Conservation (phyloP, 164 flowering plant species). For the Piper longum region DNA sequence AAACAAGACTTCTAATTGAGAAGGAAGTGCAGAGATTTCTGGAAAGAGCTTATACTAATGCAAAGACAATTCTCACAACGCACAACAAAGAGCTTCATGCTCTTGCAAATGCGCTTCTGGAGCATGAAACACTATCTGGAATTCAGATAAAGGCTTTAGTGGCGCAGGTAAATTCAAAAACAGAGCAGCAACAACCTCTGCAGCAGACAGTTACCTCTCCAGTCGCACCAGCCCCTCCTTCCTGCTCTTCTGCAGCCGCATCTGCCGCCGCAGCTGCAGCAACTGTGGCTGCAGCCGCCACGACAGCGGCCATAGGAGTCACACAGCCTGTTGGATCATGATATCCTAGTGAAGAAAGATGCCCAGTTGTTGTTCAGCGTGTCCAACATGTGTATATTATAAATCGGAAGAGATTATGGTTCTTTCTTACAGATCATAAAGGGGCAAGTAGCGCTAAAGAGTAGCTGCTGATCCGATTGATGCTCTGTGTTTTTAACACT, state of each 20-base stretch:
- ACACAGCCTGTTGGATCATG: conserved; percentile 69
- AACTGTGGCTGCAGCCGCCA: conserved; percentile 41
- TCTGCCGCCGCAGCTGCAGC: conserved; percentile 66
- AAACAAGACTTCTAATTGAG: conserved; percentile 77
- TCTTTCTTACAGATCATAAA: not conserved
- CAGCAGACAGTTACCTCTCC: conserved; percentile 26
- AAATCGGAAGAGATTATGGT: not conserved
- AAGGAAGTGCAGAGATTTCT: conserved; percentile 51
- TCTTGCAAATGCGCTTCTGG: conserved; percentile 81
- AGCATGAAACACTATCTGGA: conserved; percentile 78
- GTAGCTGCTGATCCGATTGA: not conserved
- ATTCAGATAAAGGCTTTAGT: conserved; percentile 65
- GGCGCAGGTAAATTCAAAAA: conserved; percentile 39
- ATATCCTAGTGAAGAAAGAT: not conserved
- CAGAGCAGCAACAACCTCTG: conserved; percentile 26
- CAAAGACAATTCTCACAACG: conserved; percentile 66
- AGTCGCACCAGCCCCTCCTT: conserved; percentile 42
- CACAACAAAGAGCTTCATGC: conserved; percentile 70
- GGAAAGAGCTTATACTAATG: conserved; percentile 74
- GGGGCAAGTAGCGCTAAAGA: not conserved
- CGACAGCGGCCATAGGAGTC: conserved; percentile 29
- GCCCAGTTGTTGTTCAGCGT: not conserved
- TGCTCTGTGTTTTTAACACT: not conserved
- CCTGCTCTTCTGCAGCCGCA: conserved; percentile 49
- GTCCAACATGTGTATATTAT: conserved; percentile 1